Evolutionary conservation across 306 rosid species (phyloP).

Genomic region (Pterocarpus macrocarpus): DNA sequence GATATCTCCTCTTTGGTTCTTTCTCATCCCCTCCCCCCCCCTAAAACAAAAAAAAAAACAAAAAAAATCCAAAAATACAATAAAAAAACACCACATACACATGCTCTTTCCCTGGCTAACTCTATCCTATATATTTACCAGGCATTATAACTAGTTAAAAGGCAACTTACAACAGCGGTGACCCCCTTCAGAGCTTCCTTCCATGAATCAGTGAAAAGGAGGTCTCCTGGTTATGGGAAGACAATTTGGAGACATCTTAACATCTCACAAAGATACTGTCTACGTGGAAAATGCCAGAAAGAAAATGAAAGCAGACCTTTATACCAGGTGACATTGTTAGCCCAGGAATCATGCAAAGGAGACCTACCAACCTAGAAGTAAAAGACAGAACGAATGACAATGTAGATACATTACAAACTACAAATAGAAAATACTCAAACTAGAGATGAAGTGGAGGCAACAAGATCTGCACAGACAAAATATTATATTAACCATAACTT

Average conservation of each 20-base stretch:
- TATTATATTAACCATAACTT: too few species aligned
- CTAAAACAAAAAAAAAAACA: constrained; percentile 36
- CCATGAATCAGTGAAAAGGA: constrained; percentile 80
- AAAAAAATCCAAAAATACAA: background rate
- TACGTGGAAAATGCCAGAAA: constrained; percentile 30
- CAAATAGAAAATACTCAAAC: background rate
- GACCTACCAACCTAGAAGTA: constrained; percentile 83
- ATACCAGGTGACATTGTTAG: constrained; percentile 72
- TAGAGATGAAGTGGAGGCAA: too few species aligned
- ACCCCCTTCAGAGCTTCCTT: constrained; percentile 85
- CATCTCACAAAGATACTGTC: background rate
- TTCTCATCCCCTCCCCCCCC: too few species aligned
- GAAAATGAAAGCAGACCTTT: constrained; percentile 63
- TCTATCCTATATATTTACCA: constrained; percentile 13
- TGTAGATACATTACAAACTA: constrained; percentile 15
- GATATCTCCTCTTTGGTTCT: too few species aligned
- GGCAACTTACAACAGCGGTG: constrained; percentile 82
- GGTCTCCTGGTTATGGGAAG: constrained; percentile 72
- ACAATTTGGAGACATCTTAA: constrained; percentile 29
- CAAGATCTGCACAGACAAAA: too few species aligned
- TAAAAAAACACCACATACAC: too few species aligned
- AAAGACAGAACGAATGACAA: constrained; percentile 34
- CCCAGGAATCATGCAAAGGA: constrained; percentile 84
- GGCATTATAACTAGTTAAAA: constrained; percentile 34
- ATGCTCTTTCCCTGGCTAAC: background rate